These are phyloP conservation scores for Leccinum griseonigrum DNA, from an alignment of 1,284 basidiomycete genomes.

Conservation along the genomic window DNA sequence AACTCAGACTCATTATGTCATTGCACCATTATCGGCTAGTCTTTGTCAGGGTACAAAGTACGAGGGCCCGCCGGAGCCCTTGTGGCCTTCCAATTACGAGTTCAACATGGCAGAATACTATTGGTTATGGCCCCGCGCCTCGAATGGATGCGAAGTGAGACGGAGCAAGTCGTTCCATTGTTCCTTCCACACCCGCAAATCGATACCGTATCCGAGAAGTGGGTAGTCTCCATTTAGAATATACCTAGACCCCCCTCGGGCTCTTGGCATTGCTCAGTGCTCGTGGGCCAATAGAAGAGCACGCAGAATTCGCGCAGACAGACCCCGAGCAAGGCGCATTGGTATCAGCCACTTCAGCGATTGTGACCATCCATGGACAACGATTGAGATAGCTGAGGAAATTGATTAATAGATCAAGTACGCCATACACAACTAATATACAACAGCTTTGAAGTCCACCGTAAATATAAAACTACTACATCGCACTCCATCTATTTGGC, in stretches of 20 bases:
- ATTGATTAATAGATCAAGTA: slow-evolving; percentile 32
- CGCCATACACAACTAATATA: slow-evolving; percentile 34
- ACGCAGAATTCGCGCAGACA: background rate
- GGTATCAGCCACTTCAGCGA: background rate
- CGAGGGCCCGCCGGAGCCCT: background rate
- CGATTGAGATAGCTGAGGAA: background rate
- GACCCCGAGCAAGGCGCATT: background rate
- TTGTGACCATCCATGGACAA: background rate
- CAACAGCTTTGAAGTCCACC: slow-evolving; percentile 19
- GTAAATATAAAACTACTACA: slow-evolving; percentile 11
- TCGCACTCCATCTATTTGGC: slow-evolving; percentile 32
- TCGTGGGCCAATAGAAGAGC: background rate
- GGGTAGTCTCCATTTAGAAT: background rate
- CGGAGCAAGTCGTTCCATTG: background rate
- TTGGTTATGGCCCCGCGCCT: background rate
- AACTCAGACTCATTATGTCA: background rate
- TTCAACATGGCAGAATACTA: background rate
- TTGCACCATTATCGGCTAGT: background rate
- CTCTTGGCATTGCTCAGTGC: background rate
- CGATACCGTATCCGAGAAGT: background rate
- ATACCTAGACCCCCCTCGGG: background rate
- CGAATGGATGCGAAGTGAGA: background rate
- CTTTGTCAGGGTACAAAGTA: background rate
- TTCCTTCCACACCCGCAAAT: background rate
- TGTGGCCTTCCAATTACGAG: background rate